Base-by-base conservation (phyloP, 2,329 filamentous ascomycete species). In the Didymella arachidicola region DNA sequence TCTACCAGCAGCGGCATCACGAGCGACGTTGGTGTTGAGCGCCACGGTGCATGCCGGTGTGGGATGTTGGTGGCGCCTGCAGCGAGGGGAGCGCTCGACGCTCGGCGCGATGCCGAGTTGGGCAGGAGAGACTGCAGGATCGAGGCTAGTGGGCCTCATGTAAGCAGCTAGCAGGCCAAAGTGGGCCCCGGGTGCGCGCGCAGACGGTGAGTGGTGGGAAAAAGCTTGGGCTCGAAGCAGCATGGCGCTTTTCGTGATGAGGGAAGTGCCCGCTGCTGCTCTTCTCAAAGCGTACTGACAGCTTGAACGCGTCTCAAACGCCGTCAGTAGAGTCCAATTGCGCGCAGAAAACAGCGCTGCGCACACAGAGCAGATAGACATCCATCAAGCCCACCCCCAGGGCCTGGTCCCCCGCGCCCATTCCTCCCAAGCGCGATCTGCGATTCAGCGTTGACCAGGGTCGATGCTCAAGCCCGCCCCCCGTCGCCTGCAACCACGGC, bases 31-130 rank as follows among this genome's bases (percentile, higher is more conserved):
- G 51, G 57, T 60, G 57, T 55, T 60, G 57, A 60, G 57, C 57
- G 43, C 26, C 25, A 36, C 32, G n/a, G 47, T 36, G 36, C 41
- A 51, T 29, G 41, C 49, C 49, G 6, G 48, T 47, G 46, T 47
- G 22, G 29, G 29, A 30, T 57, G 61, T 67, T 67, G 63, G 65
- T 66, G 65, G 61, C 60, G 58, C 52, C 56, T 59, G 61, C 59
- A 53, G 53, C 36, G 54, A 48, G 41, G 43, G 41, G 49, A 43
- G n/a, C 32, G 30, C 32, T 18, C 32, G 16, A 8, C 32, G 4
- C 32, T 49, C 36, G 12, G 22, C 12, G 53, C 58, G 53, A 60
- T 49, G 48, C 58, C 58, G 38, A 10, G 18, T 53, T 46, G 49
- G 58, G 58, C 48, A 60, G 58, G 58, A 56, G 58, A 7, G 16